A percentile compares a stretch with the other conserved stretches of the same genome.
Evolutionary conservation across 139 green algal genomes (phyloP).

Genomic region (Chlorella sp.): DNA sequence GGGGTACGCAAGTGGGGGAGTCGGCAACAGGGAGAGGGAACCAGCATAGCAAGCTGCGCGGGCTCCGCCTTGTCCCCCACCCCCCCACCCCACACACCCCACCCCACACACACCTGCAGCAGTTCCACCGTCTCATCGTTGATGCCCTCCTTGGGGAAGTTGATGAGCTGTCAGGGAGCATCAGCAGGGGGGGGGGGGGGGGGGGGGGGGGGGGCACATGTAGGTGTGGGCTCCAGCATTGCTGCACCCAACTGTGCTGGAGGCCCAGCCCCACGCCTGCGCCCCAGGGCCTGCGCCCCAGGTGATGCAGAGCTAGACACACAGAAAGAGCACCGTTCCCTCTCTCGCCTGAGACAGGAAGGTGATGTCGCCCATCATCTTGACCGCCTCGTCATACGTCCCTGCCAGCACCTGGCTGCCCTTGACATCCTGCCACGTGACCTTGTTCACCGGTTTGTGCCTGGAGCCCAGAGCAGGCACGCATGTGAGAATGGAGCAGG

Average conservation of each 20-base stretch:
- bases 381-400: slow-evolving; percentile 83
- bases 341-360: too few relatives aligned
- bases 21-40: neutral
- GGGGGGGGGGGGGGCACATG: neutral
- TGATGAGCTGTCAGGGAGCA: slow-evolving; percentile 63
- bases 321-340: too few relatives aligned
- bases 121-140: slow-evolving; percentile 93
- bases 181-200: neutral
- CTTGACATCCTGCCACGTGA: slow-evolving; percentile 84
- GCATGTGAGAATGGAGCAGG: neutral
- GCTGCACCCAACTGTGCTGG: too few relatives aligned
- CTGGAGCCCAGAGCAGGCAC: neutral
- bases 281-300: too few relatives aligned
- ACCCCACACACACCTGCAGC: slow-evolving; percentile 37
- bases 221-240: too few relatives aligned
- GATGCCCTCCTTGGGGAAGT: slow-evolving; percentile 95
- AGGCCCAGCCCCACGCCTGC: too few relatives aligned
- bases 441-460: slow-evolving; percentile 60
- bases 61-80: neutral
- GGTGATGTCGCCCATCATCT: slow-evolving; percentile 94
- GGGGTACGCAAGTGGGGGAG: neutral
- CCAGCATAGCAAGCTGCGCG: neutral
- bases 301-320: too few relatives aligned
- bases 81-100: neutral
- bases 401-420: slow-evolving; percentile 75